Conservation (phyloP, 306 rosid genomes). For the Urtica urens region DNA sequence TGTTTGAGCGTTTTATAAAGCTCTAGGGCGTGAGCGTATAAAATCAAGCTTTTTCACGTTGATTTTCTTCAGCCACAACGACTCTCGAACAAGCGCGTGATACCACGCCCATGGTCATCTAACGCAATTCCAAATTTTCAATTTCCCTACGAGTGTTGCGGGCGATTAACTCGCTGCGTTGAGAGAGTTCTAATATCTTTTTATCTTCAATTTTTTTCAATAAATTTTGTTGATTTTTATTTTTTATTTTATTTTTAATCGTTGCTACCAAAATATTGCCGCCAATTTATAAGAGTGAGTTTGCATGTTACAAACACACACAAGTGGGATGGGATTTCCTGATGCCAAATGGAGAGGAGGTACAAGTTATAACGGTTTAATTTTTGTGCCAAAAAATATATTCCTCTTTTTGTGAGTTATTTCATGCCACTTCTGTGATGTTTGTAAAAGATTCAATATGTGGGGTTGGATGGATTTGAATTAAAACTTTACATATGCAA, state of each 20-base stretch:
- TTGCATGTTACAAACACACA: background rate
- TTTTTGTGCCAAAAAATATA: too few relatives aligned
- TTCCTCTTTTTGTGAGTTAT: too few relatives aligned
- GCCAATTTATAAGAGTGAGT: background rate
- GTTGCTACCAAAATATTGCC: conserved; percentile 8
- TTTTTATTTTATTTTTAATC: background rate
- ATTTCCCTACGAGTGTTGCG: too few relatives aligned
- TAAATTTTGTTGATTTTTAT: background rate
- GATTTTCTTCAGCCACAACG: background rate
- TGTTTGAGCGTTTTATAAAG: background rate
- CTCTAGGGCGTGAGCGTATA: background rate
- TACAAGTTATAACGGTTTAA: too few relatives aligned
- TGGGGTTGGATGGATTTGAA: too few relatives aligned
- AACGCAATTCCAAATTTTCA: too few relatives aligned
- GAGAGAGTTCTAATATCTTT: background rate
- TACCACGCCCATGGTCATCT: background rate
- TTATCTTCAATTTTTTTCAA: too few relatives aligned
- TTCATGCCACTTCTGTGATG: too few relatives aligned
- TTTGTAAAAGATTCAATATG: too few relatives aligned
- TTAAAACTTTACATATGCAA: too few relatives aligned
- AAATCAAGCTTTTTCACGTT: background rate
- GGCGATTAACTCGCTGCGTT: background rate
- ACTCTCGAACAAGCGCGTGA: background rate
- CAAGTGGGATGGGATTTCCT: background rate
- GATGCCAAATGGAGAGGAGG: background rate